Base-by-base conservation (phyloP, 2,329 filamentous ascomycete genomes). In the Whalleya microplaca region DNA sequence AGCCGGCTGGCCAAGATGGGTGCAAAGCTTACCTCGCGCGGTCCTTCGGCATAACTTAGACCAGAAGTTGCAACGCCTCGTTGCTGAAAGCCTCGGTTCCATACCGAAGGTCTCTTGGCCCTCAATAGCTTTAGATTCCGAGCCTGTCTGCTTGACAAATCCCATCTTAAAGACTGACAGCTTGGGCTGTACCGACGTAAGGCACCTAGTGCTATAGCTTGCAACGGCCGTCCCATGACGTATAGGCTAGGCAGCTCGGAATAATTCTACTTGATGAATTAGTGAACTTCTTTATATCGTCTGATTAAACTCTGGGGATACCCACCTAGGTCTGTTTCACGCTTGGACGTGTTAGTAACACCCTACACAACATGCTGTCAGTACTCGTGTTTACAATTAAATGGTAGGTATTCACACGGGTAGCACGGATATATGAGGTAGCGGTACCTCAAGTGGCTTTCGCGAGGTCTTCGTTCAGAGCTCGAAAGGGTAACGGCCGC, bases 31-130 rank as follows among this genome's bases (percentile, higher is more conserved):
- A 75, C 73, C 43, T 71, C 67, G 6, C 55, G 63, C 12, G 70
- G 67, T 9, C 74, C 74, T 54, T 68, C 65, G 12, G 55, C 63
- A 61, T 69, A 68, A 53, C 70, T 73, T 44, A 62, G 42, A 8
- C 66, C 70, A 47, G 73, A 64, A 3, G 71, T 61, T 8, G 59
- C 49, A 29, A 62, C 41, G 9, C 61, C 56, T 54, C 71, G 66
- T 49, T 43, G 54, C 19, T 63, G 56, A 12, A 48, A 16, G 12
- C 18, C 18, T 16, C 41, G 41, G 41, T 21, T 45, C 18, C 19
- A 19, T 19, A 23, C 16, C 19, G 32, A 45, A 40, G 42, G 12
- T 18, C 45, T 18, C 12, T 42, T 29, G 12, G 20, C 18, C 27
- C 42, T 41, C 40, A 21, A 45, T 19, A 18, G 40, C 32, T n/a